A percentile compares a stretch with the other conserved stretches of the same genome.
Evolutionary conservation across 2,329 filamentous ascomycete genomes (phyloP).

Genomic region (Dothideomycetes sp.): DNA sequence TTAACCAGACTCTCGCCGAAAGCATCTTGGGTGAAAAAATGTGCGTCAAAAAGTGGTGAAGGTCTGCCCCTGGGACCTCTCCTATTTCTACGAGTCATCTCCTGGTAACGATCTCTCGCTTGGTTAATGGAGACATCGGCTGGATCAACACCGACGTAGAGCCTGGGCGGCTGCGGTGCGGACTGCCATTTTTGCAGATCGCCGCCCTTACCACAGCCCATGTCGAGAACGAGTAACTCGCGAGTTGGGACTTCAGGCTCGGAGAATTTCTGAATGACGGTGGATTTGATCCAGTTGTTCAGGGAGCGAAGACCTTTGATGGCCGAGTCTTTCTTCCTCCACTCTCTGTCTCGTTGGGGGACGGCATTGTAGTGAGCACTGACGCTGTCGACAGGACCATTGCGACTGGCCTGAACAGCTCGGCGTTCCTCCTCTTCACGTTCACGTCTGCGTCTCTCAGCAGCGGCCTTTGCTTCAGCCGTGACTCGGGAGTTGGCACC

Average conservation of each 20-base stretch:
- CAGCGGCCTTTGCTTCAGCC: slow-evolving; percentile 57
- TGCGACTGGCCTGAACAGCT: slow-evolving; percentile 41
- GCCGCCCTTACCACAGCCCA: slow-evolving; percentile 94
- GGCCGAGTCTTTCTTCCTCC: slow-evolving; percentile 85
- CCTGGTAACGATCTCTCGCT: slow-evolving; percentile 71
- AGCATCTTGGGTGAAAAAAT: slow-evolving; percentile 87
- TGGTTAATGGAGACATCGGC: slow-evolving; percentile 89
- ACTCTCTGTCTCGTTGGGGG: slow-evolving; percentile 84
- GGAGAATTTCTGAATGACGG: slow-evolving; percentile 92
- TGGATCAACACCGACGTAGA: slow-evolving; percentile 91
- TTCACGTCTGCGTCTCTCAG: slow-evolving; percentile 43
- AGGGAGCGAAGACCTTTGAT: slow-evolving; percentile 92
- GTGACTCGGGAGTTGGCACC: slow-evolving; percentile 48
- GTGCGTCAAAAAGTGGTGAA: slow-evolving; percentile 65
- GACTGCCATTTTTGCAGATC: slow-evolving; percentile 95
- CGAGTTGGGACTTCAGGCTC: slow-evolving; percentile 34
- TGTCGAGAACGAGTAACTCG: slow-evolving; percentile 76
- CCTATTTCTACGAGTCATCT: slow-evolving; percentile 55
- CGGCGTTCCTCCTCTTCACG: slow-evolving; percentile 37
- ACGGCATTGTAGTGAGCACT: slow-evolving; percentile 93
- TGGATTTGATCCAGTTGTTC: slow-evolving; percentile 99
- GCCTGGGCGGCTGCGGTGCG: slow-evolving; percentile 77
- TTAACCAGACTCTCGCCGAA: slow-evolving; percentile 78
- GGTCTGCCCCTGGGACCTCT: slow-evolving; percentile 31
- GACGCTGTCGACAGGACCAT: slow-evolving; percentile 75